A percentile compares a stretch with the other conserved stretches of the same genome.
Conservation (phyloP, 179 eudicot genomes). For the Silene vulgaris region DNA sequence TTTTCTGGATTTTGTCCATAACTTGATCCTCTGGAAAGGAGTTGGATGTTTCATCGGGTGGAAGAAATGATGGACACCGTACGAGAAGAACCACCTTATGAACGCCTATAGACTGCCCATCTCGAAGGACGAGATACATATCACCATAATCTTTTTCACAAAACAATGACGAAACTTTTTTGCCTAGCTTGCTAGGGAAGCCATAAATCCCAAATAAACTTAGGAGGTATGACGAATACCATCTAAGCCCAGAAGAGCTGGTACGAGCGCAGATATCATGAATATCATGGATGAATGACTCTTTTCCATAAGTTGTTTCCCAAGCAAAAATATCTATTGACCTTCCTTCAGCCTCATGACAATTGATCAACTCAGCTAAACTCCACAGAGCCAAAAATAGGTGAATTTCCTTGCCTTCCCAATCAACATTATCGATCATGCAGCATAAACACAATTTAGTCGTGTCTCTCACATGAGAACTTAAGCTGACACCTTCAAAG, state of each 20-base stretch:
- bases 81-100: slow-evolving; percentile 56
- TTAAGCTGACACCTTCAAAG: slow-evolving; percentile 36
- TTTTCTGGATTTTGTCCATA: slow-evolving; percentile 19
- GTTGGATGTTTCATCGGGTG: slow-evolving; percentile 32
- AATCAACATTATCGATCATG: slow-evolving; percentile 40
- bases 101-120: slow-evolving; percentile 51
- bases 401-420: slow-evolving; percentile 70
- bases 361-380: slow-evolving; percentile 57
- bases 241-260: slow-evolving; percentile 52
- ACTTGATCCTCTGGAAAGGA: slow-evolving; percentile 22
- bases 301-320: slow-evolving; percentile 34
- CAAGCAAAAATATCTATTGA: slow-evolving; percentile 29
- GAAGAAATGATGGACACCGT: slow-evolving; percentile 67
- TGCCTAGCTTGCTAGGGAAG: slow-evolving; percentile 58
- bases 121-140: slow-evolving; percentile 45
- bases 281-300: slow-evolving; percentile 45
- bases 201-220: slow-evolving; percentile 62
- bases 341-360: slow-evolving; percentile 27
- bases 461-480: slow-evolving; percentile 40
- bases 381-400: slow-evolving; percentile 61
- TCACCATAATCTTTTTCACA: slow-evolving; percentile 50
- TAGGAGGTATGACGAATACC: slow-evolving; percentile 70
- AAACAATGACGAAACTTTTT: slow-evolving; percentile 39
- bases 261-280: slow-evolving; percentile 38
- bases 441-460: slow-evolving; percentile 49